phyloP scores from a whole-genome alignment of 1,284 basidiomycete genomes.

The Neonothopanus nambi region DNA sequence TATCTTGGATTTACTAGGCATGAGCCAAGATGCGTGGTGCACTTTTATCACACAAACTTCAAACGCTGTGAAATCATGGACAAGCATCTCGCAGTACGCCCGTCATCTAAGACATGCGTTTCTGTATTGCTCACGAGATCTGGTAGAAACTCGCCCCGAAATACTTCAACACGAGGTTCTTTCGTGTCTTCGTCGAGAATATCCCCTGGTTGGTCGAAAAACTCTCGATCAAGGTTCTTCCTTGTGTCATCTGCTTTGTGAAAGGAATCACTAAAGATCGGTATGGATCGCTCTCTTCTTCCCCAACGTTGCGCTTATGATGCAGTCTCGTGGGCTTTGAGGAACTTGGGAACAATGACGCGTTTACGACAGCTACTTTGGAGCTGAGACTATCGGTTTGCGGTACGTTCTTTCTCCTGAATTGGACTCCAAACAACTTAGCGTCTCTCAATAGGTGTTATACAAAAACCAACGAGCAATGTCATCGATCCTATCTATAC shows the following conservation, averaged over 20 bases:
- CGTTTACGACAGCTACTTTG: slow-evolving; percentile 80
- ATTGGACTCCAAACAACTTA: not conserved
- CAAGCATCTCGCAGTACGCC: slow-evolving; percentile 80
- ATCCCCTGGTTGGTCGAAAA: slow-evolving; percentile 93
- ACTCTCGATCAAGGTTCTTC: slow-evolving; percentile 88
- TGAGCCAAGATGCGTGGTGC: slow-evolving; percentile 82
- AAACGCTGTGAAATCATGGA: slow-evolving; percentile 96
- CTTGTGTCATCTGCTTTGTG: slow-evolving; percentile 90
- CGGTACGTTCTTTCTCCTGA: slow-evolving; percentile 48
- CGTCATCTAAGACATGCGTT: slow-evolving; percentile 12
- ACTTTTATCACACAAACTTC: slow-evolving; percentile 95
- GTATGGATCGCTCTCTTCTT: slow-evolving; percentile 38
- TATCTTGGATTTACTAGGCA: slow-evolving; percentile 51
- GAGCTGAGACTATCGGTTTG: slow-evolving; percentile 79
- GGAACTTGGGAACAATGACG: slow-evolving; percentile 86
- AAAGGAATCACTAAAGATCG: slow-evolving; percentile 86
- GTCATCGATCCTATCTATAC: slow-evolving; percentile 42
- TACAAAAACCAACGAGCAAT: slow-evolving; percentile 41
- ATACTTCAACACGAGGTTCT: slow-evolving; percentile 88
- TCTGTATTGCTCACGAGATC: slow-evolving; percentile 14
- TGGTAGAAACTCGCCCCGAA: slow-evolving; percentile 84
- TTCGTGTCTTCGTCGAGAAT: slow-evolving; percentile 90
- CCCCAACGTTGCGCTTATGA: not conserved
- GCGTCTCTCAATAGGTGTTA: slow-evolving; percentile 44
- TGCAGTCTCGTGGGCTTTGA: slow-evolving; percentile 91